Conservation (phyloP, 2,329 filamentous ascomycete genomes). For the Ascochyta pisi region DNA sequence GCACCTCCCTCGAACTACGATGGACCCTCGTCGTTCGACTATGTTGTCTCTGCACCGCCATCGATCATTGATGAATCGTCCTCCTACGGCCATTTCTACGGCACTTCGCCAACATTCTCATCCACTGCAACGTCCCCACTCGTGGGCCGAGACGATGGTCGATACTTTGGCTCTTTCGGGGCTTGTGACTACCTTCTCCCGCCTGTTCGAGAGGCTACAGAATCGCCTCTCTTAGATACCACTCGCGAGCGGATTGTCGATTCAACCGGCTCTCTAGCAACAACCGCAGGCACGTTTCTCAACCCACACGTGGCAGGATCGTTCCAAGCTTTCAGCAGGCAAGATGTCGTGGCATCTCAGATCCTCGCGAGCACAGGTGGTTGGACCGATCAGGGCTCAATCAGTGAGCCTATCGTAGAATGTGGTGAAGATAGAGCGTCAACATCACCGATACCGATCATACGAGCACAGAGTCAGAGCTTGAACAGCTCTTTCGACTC, state of each 20-base stretch:
- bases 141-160: conserved; percentile 22
- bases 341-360: conserved; percentile 40
- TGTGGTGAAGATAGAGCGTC: conserved; percentile 29
- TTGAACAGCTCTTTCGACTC: conserved; percentile 23
- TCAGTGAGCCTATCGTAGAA: conserved; percentile 40
- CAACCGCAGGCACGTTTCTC: conserved; percentile 31
- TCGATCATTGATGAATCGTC: conserved; percentile 37
- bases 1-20: conserved; percentile 35
- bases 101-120: conserved; percentile 36
- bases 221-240: conserved; percentile 36
- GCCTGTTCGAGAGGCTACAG: conserved; percentile 20
- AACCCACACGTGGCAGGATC: conserved; percentile 42
- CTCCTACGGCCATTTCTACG: conserved; percentile 31
- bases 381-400: conserved; percentile 39
- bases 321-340: conserved; percentile 36
- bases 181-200: conserved; percentile 29
- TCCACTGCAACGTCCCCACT: conserved; percentile 39
- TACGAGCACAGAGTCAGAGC: conserved; percentile 27
- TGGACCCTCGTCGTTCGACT: conserved; percentile 35
- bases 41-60: conserved; percentile 36
- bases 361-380: conserved; percentile 36
- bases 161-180: conserved; percentile 34
- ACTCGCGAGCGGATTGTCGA: conserved; percentile 30
- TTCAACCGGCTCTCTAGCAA: conserved; percentile 29
- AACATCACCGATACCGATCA: conserved; percentile 42